A percentile compares a stretch with the other conserved stretches of the same genome.
These are phyloP conservation scores for Fagopyrum homotropicum DNA, from an alignment of 148 eudicot species.

Conservation along the genomic window DNA sequence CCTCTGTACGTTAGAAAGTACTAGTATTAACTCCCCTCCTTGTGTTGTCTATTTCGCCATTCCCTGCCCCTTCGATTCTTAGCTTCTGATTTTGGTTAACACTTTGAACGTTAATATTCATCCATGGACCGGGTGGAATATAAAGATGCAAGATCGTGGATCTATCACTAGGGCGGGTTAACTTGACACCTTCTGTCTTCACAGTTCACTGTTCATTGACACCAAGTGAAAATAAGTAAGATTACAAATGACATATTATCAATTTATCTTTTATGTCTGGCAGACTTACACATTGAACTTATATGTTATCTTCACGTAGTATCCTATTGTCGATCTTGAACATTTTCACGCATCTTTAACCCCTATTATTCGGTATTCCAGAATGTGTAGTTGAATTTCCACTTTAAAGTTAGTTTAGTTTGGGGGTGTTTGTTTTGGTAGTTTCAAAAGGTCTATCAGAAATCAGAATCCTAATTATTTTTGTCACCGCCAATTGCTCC, in stretches of 20 bases:
- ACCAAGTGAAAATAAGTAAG: not conserved
- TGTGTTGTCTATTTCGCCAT: slow-evolving; percentile 8
- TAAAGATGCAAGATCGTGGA: slow-evolving; percentile 34
- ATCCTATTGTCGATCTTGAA: no score
- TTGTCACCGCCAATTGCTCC: not conserved
- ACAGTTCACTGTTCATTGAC: slow-evolving; percentile 16
- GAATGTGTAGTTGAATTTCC: not conserved
- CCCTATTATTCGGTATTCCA: not conserved
- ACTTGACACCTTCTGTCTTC: slow-evolving; percentile 48
- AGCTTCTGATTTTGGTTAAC: not conserved
- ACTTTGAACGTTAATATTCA: not conserved
- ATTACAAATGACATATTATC: not conserved
- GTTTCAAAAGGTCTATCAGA: not conserved
- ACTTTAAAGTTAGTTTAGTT: not conserved
- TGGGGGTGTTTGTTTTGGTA: not conserved
- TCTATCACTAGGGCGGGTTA: slow-evolving; percentile 49
- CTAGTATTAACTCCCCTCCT: not conserved
- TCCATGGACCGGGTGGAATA: not conserved
- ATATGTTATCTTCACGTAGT: not conserved
- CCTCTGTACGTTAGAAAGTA: not conserved
- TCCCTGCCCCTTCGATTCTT: not conserved
- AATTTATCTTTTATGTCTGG: not conserved
- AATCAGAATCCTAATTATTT: not conserved
- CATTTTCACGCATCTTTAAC: no score
- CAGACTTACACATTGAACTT: not conserved